phyloP scores from a whole-genome alignment of 495 filamentous ascomycete species.

The Jackrogersella multiformis region DNA sequence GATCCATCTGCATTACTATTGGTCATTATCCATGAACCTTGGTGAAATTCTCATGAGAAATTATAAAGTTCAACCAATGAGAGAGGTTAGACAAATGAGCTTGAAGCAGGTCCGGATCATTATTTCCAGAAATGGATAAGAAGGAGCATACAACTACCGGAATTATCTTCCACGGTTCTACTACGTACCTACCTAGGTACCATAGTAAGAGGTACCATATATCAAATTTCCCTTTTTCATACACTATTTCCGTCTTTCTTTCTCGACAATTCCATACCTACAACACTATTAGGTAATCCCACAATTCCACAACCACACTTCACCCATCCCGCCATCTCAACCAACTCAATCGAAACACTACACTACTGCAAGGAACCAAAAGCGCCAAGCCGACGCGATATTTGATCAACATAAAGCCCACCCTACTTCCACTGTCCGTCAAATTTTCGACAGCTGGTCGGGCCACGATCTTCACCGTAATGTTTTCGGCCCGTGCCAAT shows the following conservation, averaged over 20 bases:
- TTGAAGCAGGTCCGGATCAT: conserved; percentile 29
- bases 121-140: conserved; percentile 16
- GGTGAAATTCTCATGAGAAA: conserved; percentile 25
- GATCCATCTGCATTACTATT: conserved; percentile 23
- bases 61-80: conserved; percentile 21
- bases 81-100: conserved; percentile 23
- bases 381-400: background rate
- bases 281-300: no score
- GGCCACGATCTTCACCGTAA: background rate
- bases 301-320: background rate
- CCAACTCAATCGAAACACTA: background rate
- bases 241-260: background rate
- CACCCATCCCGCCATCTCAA: background rate
- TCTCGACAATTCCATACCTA: background rate
- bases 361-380: conserved; percentile 35
- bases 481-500: background rate
- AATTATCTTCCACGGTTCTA: conserved; percentile 2
- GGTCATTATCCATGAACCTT: conserved; percentile 22
- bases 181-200: conserved; percentile 7
- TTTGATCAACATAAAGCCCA: conserved; percentile 18
- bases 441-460: conserved; percentile 5
- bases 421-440: background rate
- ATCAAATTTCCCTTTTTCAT: conserved; percentile 18
- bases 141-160: conserved; percentile 29
- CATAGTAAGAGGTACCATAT: no score